Evolutionary conservation across 805 yeast species (phyloP), one percentile per base, ranked within the genome.

Genomic region (Saturnispora silvae): DNA sequence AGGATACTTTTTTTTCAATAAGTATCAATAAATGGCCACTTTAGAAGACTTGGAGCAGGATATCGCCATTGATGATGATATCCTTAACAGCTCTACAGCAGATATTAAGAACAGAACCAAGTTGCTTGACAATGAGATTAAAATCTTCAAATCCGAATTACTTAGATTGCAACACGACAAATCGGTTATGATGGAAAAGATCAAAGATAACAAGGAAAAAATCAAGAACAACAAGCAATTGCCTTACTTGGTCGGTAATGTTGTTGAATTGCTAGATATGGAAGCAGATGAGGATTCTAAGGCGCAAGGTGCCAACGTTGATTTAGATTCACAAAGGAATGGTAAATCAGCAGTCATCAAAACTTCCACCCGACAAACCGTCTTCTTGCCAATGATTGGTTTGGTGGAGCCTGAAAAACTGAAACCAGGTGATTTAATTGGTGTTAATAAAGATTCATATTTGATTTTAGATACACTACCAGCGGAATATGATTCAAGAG

Each of bases 341-440:
- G 97, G 98, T 5, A 86, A 89, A 61, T 85, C 95, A n/a, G 99
- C 99, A 1, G 98, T 92, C 26, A 83, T 92, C 45, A 92, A 92
- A 61, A 92, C 99, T 0, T 84, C 96, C 1, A 92, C 98, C 8
- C 77, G 99, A 54, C 99, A 92, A 56, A 92, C 99, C 3, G 94
- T 92, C 24, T 92, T 92, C 52, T 65, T 92, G 55, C 99, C 99
- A 25, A 72, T 92, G 61, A 82, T 92, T 41, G 99, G 99, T 16
- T 65, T 92, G 37, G 99, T 92, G 16, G 96, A 87, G 50, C 87
- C 96, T 1, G 78, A 75, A 32, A 72, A 70, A n/a, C 70, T 92
- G 49, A 89, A 83, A 60, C 99, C 99, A n/a, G 94, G 94, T 49
- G 98, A 92, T 56, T 68, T 92, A 50, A 94, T 92, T 42, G 98